These are phyloP conservation scores for Omphalotus olearius DNA, from an alignment of 1,284 basidiomycete species.

Conservation along the genomic window DNA sequence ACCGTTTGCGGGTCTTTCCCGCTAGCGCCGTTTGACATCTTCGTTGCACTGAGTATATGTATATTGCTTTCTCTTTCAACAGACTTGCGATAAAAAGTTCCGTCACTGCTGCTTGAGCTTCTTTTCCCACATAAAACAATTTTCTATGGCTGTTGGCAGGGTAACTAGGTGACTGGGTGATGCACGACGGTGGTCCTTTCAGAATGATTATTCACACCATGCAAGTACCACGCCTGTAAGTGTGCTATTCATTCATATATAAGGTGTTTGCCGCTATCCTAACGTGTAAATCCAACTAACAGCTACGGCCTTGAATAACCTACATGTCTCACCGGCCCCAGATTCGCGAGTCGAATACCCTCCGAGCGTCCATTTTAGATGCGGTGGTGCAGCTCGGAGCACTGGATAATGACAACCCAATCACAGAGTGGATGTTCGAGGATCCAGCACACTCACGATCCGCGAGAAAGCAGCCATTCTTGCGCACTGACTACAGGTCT, in stretches of 20 bases:
- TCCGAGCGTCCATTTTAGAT: constrained; percentile 27
- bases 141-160: background rate
- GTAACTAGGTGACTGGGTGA: background rate
- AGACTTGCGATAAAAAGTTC: too few species aligned
- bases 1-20: too few species aligned
- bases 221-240: background rate
- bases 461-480: background rate
- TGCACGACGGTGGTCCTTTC: background rate
- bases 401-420: constrained; percentile 25
- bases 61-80: too few species aligned
- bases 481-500: too few species aligned
- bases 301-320: background rate
- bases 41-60: too few species aligned
- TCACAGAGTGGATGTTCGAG: constrained; percentile 28
- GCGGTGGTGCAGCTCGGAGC: constrained; percentile 28
- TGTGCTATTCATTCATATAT: too few species aligned
- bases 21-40: too few species aligned
- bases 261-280: too few species aligned
- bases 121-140: too few species aligned
- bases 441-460: background rate
- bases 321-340: background rate
- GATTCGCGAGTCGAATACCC: constrained; percentile 15
- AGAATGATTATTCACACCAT: background rate
- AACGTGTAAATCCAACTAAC: background rate
- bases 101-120: too few species aligned